Conservation (phyloP, 768 basidiomycete species). For the Tricholoma flavovirens region DNA sequence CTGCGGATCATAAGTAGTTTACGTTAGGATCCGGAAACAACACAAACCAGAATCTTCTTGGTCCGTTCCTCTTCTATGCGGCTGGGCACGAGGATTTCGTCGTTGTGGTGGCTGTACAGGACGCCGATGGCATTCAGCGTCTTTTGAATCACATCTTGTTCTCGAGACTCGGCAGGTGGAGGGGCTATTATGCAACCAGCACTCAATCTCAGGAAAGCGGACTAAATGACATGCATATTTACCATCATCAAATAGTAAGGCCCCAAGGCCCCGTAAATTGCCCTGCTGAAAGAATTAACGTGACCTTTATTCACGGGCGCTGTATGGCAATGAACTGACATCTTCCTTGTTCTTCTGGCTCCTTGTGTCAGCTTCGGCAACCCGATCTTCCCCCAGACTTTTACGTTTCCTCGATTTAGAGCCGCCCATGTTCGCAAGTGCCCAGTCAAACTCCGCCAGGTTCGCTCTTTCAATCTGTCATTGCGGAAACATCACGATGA, state of each 20-base stretch:
- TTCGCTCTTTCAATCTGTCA: constrained; percentile 73
- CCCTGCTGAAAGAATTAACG: constrained; percentile 26
- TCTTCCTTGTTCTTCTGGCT: constrained; percentile 34
- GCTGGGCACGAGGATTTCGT: constrained; percentile 62
- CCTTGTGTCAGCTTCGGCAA: constrained; percentile 37
- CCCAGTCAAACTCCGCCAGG: constrained; percentile 75
- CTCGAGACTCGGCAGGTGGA: constrained; percentile 24
- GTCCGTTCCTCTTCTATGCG: constrained; percentile 63
- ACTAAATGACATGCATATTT: constrained; percentile 9
- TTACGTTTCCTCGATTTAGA: constrained; percentile 30
- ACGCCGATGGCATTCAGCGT: constrained; percentile 58
- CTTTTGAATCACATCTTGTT: constrained; percentile 45
- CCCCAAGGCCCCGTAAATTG: constrained; percentile 54
- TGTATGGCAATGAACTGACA: constrained; percentile 17
- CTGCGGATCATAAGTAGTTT: constrained; percentile 12
- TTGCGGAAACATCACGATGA: not conserved
- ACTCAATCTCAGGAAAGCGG: not conserved
- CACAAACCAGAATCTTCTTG: constrained; percentile 46
- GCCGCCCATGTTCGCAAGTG: constrained; percentile 58
- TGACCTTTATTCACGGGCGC: not conserved
- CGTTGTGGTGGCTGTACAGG: constrained; percentile 70
- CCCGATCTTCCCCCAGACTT: constrained; percentile 30
- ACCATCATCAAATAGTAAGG: constrained; percentile 72
- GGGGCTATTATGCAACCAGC: constrained; percentile 25
- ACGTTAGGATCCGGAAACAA: constrained; percentile 6